Conservation (phyloP, 2,329 filamentous ascomycete genomes). For the Aspergillus vadensis region DNA sequence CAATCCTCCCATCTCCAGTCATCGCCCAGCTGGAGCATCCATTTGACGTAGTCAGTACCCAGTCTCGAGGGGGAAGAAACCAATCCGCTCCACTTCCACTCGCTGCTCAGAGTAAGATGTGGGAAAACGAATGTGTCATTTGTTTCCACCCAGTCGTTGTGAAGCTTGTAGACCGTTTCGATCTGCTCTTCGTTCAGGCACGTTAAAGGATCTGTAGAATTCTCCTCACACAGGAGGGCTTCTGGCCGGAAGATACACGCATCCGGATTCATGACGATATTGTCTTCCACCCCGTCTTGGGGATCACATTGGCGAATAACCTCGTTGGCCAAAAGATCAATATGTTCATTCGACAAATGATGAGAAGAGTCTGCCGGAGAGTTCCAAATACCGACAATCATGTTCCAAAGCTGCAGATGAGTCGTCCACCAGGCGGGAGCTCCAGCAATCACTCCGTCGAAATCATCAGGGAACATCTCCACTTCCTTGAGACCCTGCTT, state of each 20-base stretch:
- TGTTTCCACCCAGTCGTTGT: slow-evolving; percentile 6
- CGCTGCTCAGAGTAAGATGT: slow-evolving; percentile 2
- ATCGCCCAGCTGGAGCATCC: not conserved
- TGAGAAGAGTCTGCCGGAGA: slow-evolving; percentile 48
- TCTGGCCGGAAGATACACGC: slow-evolving; percentile 44
- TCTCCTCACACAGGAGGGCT: slow-evolving; percentile 36
- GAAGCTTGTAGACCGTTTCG: slow-evolving; percentile 28
- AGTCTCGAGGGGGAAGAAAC: slow-evolving; percentile 9
- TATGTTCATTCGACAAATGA: slow-evolving; percentile 46
- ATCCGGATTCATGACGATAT: slow-evolving; percentile 52
- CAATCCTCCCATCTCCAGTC: slow-evolving; percentile 43
- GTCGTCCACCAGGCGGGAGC: slow-evolving; percentile 55
- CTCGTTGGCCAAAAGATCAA: slow-evolving; percentile 48
- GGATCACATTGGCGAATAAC: slow-evolving; percentile 54
- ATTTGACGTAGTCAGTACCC: slow-evolving; percentile 40
- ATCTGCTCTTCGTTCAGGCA: slow-evolving; percentile 52
- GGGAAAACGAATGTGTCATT: slow-evolving; percentile 35
- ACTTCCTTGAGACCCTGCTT: slow-evolving; percentile 59
- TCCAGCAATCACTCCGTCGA: slow-evolving; percentile 57
- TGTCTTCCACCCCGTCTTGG: slow-evolving; percentile 53
- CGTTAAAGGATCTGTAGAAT: slow-evolving; percentile 22
- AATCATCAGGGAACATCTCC: slow-evolving; percentile 57
- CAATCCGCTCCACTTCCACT: not conserved
- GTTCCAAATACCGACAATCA: slow-evolving; percentile 52
- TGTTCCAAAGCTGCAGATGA: slow-evolving; percentile 51